phyloP scores from a whole-genome alignment of 352 stramenopile genomes.

The Phytophthora crassamura region DNA sequence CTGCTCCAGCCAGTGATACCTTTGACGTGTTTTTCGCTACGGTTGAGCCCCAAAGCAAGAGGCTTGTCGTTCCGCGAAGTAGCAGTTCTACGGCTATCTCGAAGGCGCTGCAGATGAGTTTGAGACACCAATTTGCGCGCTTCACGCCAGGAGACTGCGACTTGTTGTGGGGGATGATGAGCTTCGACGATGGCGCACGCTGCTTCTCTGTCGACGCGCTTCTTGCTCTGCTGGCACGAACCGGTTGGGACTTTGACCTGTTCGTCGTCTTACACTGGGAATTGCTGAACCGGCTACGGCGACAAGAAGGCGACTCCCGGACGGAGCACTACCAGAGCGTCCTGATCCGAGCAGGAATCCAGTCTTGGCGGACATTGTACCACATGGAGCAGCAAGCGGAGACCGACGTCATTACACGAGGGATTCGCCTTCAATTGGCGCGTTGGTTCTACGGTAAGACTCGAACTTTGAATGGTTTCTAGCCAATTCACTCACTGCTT shows the following conservation, averaged over 20 bases:
- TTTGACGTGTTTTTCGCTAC: slow-evolving; percentile 74
- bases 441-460: slow-evolving; percentile 80
- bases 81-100: background rate
- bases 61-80: background rate
- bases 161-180: slow-evolving; percentile 77
- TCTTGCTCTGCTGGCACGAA: slow-evolving; percentile 62
- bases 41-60: slow-evolving; percentile 5
- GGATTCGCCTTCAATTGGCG: slow-evolving; percentile 51
- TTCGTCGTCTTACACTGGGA: slow-evolving; percentile 73
- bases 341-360: slow-evolving; percentile 44
- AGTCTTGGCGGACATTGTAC: slow-evolving; percentile 63
- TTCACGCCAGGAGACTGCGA: slow-evolving; percentile 83
- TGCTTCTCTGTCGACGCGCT: slow-evolving; percentile 57
- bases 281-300: slow-evolving; percentile 46
- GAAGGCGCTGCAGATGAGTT: slow-evolving; percentile 25
- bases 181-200: slow-evolving; percentile 53
- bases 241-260: slow-evolving; percentile 79
- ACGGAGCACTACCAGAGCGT: slow-evolving; percentile 17
- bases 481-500: slow-evolving; percentile 5
- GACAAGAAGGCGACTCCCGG: slow-evolving; percentile 1
- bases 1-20: slow-evolving; percentile 64
- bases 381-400: slow-evolving; percentile 51
- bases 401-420: slow-evolving; percentile 20
- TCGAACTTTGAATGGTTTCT: no score
- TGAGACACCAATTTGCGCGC: slow-evolving; percentile 47